phyloP scores from a whole-genome alignment of 257 asterid species.

The Datura wrightii region DNA sequence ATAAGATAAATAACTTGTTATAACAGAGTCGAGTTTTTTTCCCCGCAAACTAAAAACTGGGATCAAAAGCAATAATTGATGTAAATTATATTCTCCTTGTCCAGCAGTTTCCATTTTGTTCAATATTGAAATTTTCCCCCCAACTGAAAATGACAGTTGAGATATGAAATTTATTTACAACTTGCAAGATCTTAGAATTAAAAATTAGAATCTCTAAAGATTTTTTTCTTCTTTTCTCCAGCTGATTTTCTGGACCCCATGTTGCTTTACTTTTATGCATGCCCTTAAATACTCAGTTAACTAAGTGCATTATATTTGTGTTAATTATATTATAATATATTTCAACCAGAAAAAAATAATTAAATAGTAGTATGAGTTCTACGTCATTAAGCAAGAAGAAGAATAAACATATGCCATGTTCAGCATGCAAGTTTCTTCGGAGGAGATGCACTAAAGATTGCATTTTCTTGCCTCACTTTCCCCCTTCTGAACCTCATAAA shows the following conservation, averaged over 20 bases:
- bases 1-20: not conserved
- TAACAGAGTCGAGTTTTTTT: not conserved
- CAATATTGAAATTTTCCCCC: not conserved
- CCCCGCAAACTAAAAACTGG: no score
- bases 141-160: conserved; percentile 36
- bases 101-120: conserved; percentile 45
- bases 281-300: conserved; percentile 14
- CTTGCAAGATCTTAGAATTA: conserved; percentile 28
- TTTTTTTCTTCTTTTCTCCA: conserved; percentile 22
- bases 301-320: not conserved
- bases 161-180: not conserved
- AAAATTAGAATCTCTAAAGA: conserved; percentile 20
- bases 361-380: conserved; percentile 35
- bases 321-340: not conserved
- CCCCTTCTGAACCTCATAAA: conserved; percentile 45
- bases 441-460: conserved; percentile 53
- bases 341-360: not conserved
- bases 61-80: not conserved
- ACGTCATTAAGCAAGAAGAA: conserved; percentile 35
- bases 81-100: conserved; percentile 19
- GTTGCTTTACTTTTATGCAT: not conserved
- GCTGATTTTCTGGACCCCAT: conserved; percentile 18
- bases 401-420: conserved; percentile 46
- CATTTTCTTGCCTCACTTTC: conserved; percentile 53
- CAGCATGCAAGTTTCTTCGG: conserved; percentile 59